phyloP scores from a whole-genome alignment of 139 green algal species.

The Chlorella vulgaris region DNA sequence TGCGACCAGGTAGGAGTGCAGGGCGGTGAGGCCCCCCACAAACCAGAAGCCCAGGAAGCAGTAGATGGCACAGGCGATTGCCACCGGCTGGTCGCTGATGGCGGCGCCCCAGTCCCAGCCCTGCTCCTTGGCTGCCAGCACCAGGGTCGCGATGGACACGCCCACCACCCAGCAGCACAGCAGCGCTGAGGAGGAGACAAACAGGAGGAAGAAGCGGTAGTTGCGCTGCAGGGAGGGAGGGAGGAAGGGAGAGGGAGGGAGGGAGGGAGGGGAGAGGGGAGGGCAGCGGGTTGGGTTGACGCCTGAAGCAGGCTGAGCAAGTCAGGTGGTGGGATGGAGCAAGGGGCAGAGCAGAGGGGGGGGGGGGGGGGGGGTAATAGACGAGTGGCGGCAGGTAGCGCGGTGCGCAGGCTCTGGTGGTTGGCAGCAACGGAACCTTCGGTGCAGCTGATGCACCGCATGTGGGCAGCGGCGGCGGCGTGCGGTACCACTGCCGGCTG shows the following conservation, averaged over 20 bases:
- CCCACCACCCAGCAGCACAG: slow-evolving; percentile 86
- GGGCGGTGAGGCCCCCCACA: slow-evolving; percentile 87
- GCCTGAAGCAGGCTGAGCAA: too few species aligned
- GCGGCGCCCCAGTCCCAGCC: slow-evolving; percentile 38
- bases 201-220: slow-evolving; percentile 97
- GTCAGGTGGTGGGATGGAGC: too few species aligned
- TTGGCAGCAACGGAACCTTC: too few species aligned
- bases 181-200: slow-evolving; percentile 85
- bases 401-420: too few species aligned
- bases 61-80: slow-evolving; percentile 74
- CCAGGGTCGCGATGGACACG: slow-evolving; percentile 67
- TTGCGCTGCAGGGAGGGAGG: slow-evolving; percentile 79
- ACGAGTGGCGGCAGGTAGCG: too few species aligned
- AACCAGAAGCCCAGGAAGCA: slow-evolving; percentile 86
- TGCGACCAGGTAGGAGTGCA: slow-evolving; percentile 92
- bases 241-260: neutral
- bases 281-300: too few species aligned
- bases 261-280: neutral
- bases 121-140: slow-evolving; percentile 15
- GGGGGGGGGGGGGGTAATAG: too few species aligned
- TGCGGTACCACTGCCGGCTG: too few species aligned
- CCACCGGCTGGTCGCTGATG: slow-evolving; percentile 54
- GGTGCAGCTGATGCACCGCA: too few species aligned
- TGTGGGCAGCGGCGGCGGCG: too few species aligned
- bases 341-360: too few species aligned